Conservation (phyloP, 495 filamentous ascomycete genomes). For the Neurospora sp. region DNA sequence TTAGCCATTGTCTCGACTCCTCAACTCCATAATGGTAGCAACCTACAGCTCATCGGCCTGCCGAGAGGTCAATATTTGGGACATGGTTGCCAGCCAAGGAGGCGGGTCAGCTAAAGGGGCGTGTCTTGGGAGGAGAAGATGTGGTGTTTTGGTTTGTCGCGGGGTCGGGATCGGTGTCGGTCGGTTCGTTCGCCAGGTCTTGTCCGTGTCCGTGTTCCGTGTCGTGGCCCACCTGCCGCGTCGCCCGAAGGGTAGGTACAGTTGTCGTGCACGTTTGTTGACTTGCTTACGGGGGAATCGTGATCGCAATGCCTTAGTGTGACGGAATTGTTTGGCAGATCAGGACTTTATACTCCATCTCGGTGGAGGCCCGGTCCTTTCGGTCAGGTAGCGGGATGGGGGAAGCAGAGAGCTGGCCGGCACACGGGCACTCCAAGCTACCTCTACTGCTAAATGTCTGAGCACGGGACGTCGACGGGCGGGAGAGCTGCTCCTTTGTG, state of each 20-base stretch:
- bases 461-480: neutral
- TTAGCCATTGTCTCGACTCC: constrained; percentile 5
- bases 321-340: neutral
- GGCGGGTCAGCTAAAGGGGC: constrained; percentile 1
- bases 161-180: neutral
- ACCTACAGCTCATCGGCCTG: constrained; percentile 86
- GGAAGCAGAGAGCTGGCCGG: neutral
- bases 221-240: neutral
- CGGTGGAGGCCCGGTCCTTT: neutral
- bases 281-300: neutral
- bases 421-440: neutral
- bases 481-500: neutral
- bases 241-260: neutral
- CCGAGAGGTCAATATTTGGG: constrained; percentile 62
- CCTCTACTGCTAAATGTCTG: neutral
- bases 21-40: neutral
- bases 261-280: neutral
- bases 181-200: neutral
- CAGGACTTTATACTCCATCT: constrained; percentile 1
- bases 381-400: neutral
- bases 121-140: constrained; percentile 5
- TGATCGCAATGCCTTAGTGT: neutral
- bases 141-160: constrained; percentile 2
- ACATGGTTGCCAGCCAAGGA: constrained; percentile 41
- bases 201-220: constrained; percentile 1